Evolutionary conservation across 768 basidiomycete genomes (phyloP).

Genomic region (Calocera cornea): DNA sequence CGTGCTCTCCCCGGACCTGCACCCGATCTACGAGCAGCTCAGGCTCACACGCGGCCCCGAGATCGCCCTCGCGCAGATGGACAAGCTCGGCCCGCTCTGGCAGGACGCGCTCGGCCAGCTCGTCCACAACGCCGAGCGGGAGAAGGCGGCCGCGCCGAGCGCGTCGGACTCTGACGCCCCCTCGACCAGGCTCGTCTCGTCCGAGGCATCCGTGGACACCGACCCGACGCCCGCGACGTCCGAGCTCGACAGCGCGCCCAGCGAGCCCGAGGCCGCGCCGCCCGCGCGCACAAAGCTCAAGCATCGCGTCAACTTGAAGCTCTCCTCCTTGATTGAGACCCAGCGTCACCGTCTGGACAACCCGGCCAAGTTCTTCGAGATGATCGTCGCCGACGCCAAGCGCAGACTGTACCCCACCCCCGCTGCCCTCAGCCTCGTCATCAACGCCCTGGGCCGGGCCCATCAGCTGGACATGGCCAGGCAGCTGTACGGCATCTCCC

Average conservation of each 20-base stretch:
- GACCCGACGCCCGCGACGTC: neutral
- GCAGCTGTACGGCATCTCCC: conserved; percentile 54
- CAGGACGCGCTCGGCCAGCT: too few relatives aligned
- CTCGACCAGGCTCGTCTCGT: conserved; percentile 7
- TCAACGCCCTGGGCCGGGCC: conserved; percentile 53
- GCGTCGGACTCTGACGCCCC: neutral
- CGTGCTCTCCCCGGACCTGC: neutral
- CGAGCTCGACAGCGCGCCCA: conserved; percentile 6
- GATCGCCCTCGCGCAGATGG: too few relatives aligned
- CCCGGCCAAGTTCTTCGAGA: neutral
- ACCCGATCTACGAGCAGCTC: neutral
- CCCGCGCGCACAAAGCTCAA: too few relatives aligned
- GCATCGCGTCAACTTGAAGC: conserved; percentile 6
- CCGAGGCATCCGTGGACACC: neutral
- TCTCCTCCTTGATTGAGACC: neutral
- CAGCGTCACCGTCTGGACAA: neutral
- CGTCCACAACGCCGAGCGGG: too few relatives aligned
- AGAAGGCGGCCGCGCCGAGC: neutral
- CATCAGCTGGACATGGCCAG: conserved; percentile 47
- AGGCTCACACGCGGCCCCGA: too few relatives aligned
- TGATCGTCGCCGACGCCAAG: conserved; percentile 5
- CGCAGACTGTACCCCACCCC: conserved; percentile 38
- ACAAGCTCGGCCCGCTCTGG: too few relatives aligned
- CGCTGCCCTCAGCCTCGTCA: conserved; percentile 43
- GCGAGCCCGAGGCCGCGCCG: conserved; percentile 10